Evolutionary conservation across 805 yeast genomes (phyloP).

Genomic region (Yarrowia hollandica): DNA sequence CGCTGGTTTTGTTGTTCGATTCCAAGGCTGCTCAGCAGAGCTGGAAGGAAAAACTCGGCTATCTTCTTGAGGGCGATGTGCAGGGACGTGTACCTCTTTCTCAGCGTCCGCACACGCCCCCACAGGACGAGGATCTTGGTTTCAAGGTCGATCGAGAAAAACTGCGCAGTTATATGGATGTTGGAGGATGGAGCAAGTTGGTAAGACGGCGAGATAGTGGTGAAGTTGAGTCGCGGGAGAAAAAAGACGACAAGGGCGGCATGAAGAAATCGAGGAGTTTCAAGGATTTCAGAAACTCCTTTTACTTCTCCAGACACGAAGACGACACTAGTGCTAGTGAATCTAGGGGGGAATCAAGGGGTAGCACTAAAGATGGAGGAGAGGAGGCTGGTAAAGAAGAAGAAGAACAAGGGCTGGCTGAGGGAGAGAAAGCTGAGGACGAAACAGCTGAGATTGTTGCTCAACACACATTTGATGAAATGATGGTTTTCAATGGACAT

Average conservation of each 20-base stretch:
- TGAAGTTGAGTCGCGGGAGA: neutral
- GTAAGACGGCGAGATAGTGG: neutral
- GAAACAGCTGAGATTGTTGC: too few relatives aligned
- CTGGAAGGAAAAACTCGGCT: conserved; percentile 1
- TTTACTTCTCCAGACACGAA: neutral
- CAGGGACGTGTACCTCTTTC: neutral
- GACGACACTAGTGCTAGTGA: neutral
- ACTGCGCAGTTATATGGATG: neutral
- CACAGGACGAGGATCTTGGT: neutral
- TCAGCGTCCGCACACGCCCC: conserved; percentile 13
- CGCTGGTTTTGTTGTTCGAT: neutral
- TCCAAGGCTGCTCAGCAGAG: neutral
- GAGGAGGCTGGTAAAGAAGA: neutral
- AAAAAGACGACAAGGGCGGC: neutral
- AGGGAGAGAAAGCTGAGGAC: neutral
- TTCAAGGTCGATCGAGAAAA: conserved; percentile 9
- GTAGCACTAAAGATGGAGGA: too few relatives aligned
- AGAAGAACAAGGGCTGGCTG: too few relatives aligned
- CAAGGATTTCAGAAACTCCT: neutral
- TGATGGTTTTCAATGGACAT: too few relatives aligned
- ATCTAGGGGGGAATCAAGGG: neutral
- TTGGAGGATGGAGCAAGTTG: conserved; percentile 17
- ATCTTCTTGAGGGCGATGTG: neutral
- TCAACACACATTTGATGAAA: too few relatives aligned
- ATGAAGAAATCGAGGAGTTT: neutral